Conservation (phyloP, 495 filamentous ascomycete genomes). For the Penicillium robsamsonii region DNA sequence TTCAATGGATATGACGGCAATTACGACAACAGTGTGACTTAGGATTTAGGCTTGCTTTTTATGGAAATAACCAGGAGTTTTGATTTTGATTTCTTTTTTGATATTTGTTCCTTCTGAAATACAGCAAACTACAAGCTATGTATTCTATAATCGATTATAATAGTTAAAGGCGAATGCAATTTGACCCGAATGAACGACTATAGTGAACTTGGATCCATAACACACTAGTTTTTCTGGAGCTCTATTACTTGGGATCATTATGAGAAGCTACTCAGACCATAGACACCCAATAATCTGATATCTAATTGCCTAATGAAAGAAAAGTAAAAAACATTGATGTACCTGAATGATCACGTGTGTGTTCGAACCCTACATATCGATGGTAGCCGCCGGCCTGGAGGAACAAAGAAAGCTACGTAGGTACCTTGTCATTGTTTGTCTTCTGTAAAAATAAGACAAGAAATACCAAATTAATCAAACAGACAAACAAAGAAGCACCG, state of each 20-base stretch:
- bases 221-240: neutral
- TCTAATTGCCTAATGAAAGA: neutral
- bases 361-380: neutral
- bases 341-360: conserved; percentile 4
- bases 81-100: neutral
- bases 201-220: neutral
- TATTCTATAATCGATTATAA: neutral
- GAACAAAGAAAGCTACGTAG: neutral
- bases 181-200: neutral
- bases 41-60: neutral
- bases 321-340: neutral
- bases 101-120: neutral
- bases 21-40: neutral
- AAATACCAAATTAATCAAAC: neutral
- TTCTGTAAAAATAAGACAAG: neutral
- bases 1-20: neutral
- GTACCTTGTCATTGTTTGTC: neutral
- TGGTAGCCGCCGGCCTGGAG: neutral
- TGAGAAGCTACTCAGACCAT: neutral
- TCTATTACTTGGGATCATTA: neutral
- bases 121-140: neutral
- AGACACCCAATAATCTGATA: neutral
- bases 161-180: neutral
- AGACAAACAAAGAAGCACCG: neutral
- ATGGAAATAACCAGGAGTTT: neutral